A percentile compares a stretch with the other conserved stretches of the same genome.
Conservation (phyloP, 2,329 filamentous ascomycete species). For the Fusarium albidum region DNA sequence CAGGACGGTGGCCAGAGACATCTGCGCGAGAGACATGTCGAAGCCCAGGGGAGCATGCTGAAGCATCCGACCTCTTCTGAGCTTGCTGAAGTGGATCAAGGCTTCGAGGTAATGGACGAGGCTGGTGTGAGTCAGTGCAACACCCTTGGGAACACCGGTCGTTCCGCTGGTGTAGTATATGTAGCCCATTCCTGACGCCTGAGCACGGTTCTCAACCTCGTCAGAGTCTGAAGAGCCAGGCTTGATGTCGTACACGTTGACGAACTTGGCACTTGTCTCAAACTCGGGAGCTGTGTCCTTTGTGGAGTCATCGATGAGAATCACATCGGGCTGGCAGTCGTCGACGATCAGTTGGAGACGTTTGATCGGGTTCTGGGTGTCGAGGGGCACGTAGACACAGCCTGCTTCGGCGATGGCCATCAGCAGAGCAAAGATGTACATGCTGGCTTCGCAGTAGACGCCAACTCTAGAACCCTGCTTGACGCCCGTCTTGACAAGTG, state of each 20-base stretch:
- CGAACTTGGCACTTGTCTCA: not conserved
- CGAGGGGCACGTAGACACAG: slow-evolving; percentile 51
- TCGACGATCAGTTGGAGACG: slow-evolving; percentile 43
- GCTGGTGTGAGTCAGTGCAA: slow-evolving; percentile 43
- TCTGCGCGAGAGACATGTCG: slow-evolving; percentile 18
- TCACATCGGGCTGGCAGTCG: slow-evolving; percentile 36
- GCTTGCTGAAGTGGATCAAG: slow-evolving; percentile 15
- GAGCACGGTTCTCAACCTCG: not conserved
- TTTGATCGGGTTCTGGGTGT: slow-evolving; percentile 39
- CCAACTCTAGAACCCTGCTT: not conserved
- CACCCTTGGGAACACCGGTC: slow-evolving; percentile 52
- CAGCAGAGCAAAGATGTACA: slow-evolving; percentile 27
- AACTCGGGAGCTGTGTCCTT: not conserved
- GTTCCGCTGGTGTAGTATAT: slow-evolving; percentile 45
- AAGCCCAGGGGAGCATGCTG: slow-evolving; percentile 25
- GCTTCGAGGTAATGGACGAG: slow-evolving; percentile 42
- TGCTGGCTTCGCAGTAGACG: not conserved
- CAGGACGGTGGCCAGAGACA: slow-evolving; percentile 1
- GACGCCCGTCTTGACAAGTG: not conserved
- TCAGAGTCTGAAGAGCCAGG: not conserved
- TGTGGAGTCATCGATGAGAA: not conserved
- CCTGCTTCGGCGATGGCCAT: slow-evolving; percentile 52
- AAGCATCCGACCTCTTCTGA: slow-evolving; percentile 41
- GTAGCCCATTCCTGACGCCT: not conserved
- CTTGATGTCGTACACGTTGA: not conserved